Evolutionary conservation across 1,139 yeast genomes (phyloP).

Genomic region (Geotrichum australiense): DNA sequence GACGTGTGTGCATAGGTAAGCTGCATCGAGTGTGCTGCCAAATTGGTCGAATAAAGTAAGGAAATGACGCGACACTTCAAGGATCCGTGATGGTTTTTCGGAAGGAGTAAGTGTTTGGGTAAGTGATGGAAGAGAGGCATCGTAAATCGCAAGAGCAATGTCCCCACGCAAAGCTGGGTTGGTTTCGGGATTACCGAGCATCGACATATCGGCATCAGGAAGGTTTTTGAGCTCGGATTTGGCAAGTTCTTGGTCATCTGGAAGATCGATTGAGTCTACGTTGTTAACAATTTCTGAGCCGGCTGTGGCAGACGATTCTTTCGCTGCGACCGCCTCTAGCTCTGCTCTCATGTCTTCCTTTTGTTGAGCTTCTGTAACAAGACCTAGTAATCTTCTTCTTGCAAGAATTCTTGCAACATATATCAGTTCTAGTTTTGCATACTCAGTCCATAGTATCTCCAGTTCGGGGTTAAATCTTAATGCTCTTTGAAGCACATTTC

Average conservation of each 20-base stretch:
- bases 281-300: conserved; percentile 12
- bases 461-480: conserved; percentile 77
- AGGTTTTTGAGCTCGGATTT: conserved; percentile 50
- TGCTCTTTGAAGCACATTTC: conserved; percentile 78
- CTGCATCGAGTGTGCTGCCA: conserved; percentile 55
- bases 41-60: conserved; percentile 59
- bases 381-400: conserved; percentile 74
- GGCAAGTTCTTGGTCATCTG: conserved; percentile 28
- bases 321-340: conserved; percentile 23
- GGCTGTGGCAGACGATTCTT: conserved; percentile 14
- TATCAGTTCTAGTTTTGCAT: conserved; percentile 79
- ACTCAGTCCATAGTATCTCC: conserved; percentile 65
- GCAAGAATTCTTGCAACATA: conserved; percentile 78
- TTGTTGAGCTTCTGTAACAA: conserved; percentile 68
- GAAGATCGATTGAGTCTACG: conserved; percentile 22
- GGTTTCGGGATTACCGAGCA: conserved; percentile 76
- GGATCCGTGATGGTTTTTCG: conserved; percentile 13
- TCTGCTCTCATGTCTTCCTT: conserved; percentile 45
- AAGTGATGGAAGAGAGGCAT: conserved; percentile 42
- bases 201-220: conserved; percentile 83
- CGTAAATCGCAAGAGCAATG: conserved; percentile 75
- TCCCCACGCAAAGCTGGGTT: conserved; percentile 92
- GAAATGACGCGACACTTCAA: conserved; percentile 39
- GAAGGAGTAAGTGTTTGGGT: conserved; percentile 10
- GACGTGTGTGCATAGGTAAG: conserved; percentile 59